Base-by-base conservation (phyloP, 2,329 filamentous ascomycete species). In the Lojkania enalia region DNA sequence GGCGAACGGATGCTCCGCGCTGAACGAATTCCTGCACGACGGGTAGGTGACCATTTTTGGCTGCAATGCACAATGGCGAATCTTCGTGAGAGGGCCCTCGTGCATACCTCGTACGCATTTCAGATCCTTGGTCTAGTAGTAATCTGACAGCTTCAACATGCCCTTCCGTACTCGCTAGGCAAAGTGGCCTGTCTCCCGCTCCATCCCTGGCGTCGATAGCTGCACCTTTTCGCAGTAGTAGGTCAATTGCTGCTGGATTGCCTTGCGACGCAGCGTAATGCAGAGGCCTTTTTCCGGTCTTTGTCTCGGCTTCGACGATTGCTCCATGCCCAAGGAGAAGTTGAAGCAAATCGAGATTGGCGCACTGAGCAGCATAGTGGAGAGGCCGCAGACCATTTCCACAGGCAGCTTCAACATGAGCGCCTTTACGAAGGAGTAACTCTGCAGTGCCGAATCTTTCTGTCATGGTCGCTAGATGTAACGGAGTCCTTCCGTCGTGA, bases 401-500 rank as follows among this genome's bases (percentile, higher is more conserved):
- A 41, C 69, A 72, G 31, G 51, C 54, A n/a, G 42, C 45, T 38
- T 71, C 64, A 6, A 69, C 37, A 2, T 55, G 42, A 13, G 60
- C 55, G 4, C 49, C 58, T 39, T 59, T 71, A 15, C 69, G 67
- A 6, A 71, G 49, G 7, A 73, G 58, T 1, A 66, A 45, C 25
- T 73, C 70, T 11, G 67, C 66, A 12, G 69, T 68, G 5, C 61
- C 61, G 49, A 72, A 72, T 15, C 64, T 61, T 4, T 63, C 60
- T 16, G 64, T 57, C 48, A 69, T 61, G 3, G 62, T 57, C 15
- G 68, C 69, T 12, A 71, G 54, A 39, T 72, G 70, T 13, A 73
- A 49, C 19, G 65, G 57, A 2, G 66, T 71, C 44, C 63, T 56
- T 14, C 67, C 68, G 12, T 60, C 49, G 9, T 44, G 48, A 39